Base-by-base conservation (phyloP, 768 basidiomycete species). In the Tremella yokohamensis region DNA sequence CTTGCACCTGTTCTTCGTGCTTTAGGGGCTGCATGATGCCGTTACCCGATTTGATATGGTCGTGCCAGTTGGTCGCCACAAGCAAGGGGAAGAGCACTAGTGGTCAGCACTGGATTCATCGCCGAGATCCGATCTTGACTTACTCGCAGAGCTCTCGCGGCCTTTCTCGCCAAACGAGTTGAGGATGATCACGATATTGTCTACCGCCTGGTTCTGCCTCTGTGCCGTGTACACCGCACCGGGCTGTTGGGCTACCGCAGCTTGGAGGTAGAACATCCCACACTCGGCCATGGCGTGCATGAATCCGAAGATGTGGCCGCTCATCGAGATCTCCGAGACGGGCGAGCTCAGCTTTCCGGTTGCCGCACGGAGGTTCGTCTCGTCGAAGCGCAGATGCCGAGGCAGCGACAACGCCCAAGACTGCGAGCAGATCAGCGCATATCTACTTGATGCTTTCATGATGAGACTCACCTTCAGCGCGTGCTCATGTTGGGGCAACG, bases 211-310 rank as follows among this genome's bases (percentile, higher is more conserved):
- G 37, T 66, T 58, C 52, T 74, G 73, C 39, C 72, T 60, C 34
- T 68, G 68, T 24, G 72, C 70, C 8, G 58, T 71, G 48, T 44
- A 66, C 12, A 22, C 45, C 2, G 50, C 63, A 8, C 61, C 60
- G 1, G 49, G 60, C 25, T 54, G 58, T 25, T 54, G 66, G 8
- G 70, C 73, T 4, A 66, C 60, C 20, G 66, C 68, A 16, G 69
- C 72, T 57, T 76, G 75, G 22, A 76, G 61, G 56, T 74, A 73
- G 55, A 74, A 74, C 68, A 74, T 74, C 12, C 73, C 72, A 44
- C 73, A 74, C 52, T 76, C 75, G 8, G 75, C 75, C 3, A 76
- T 53, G 18, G 66, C 58, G 60, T 76, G 75, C 70, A 74, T 73
- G 58, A 71, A 68, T 0, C 67, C 65, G 58, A 69, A 76, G 40